phyloP scores from a whole-genome alignment of 305 asterid genomes.

The Fraxinus paxiana region DNA sequence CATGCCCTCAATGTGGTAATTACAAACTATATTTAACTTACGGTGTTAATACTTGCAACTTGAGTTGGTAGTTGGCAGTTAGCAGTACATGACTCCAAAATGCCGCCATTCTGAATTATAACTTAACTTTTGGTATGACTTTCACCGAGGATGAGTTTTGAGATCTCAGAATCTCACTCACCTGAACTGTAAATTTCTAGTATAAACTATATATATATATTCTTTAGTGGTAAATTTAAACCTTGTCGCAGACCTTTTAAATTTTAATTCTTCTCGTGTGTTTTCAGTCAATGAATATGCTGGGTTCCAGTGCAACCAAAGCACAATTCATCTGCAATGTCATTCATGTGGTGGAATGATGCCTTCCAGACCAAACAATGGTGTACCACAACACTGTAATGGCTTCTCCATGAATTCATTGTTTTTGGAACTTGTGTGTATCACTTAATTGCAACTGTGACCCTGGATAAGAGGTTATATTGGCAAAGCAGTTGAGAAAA shows the following conservation, averaged over 20 bases:
- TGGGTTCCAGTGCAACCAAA: constrained; percentile 67
- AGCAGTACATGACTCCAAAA: not conserved
- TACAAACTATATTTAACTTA: constrained; percentile 20
- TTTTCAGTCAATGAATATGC: constrained; percentile 55
- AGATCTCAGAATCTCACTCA: constrained; percentile 15
- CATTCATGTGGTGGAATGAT: constrained; percentile 88
- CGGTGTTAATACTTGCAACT: constrained; percentile 13
- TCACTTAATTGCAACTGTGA: not conserved
- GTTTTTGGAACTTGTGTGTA: not conserved
- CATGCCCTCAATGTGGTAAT: constrained; percentile 89
- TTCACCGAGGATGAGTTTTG: constrained; percentile 6
- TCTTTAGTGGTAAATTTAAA: constrained; percentile 1
- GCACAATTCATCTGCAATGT: constrained; percentile 85
- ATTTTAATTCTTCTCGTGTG: constrained; percentile 13
- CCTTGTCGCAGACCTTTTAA: constrained; percentile 14
- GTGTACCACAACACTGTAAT: constrained; percentile 77
- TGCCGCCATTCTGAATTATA: not conserved
- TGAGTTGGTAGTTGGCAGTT: not conserved
- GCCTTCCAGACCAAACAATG: constrained; percentile 66
- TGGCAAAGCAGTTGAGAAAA: not conserved
- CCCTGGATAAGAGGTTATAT: not conserved
- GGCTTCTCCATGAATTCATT: constrained; percentile 15
- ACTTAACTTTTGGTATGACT: not conserved
- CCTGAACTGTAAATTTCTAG: not conserved
- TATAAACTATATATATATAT: not conserved